Conservation (phyloP, 805 yeast species). For the Kodamaea sagamina region DNA sequence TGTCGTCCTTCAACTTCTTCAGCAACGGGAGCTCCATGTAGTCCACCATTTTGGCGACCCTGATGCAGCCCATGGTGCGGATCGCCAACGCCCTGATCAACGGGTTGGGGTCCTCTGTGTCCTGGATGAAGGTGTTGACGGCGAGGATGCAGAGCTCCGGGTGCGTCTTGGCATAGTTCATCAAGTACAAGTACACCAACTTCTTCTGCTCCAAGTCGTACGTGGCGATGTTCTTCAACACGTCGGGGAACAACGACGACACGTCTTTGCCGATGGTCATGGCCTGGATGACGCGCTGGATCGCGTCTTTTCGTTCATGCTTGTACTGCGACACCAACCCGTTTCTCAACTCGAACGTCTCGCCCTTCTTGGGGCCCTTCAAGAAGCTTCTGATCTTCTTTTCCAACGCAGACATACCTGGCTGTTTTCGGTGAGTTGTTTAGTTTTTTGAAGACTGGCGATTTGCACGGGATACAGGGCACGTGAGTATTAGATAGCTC, state of each 20-base stretch:
- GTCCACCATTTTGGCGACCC: constrained; percentile 94
- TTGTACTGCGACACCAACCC: constrained; percentile 96
- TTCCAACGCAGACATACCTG: constrained; percentile 29
- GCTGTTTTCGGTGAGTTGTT: constrained; percentile 4
- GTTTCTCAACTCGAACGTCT: constrained; percentile 84
- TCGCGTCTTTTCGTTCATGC: constrained; percentile 92
- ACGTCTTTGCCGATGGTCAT: constrained; percentile 99
- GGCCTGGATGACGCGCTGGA: constrained; percentile 94
- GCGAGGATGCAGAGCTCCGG: constrained; percentile 96
- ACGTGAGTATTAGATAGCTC: no score
- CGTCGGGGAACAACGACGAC: constrained; percentile 91
- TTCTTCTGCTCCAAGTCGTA: constrained; percentile 96
- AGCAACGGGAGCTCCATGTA: constrained; percentile 89
- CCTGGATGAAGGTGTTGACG: constrained; percentile 89
- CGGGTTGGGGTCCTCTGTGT: constrained; percentile 96
- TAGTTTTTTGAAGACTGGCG: neutral
- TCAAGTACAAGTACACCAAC: constrained; percentile 87
- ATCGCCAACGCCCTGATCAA: constrained; percentile 93
- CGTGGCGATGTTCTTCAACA: constrained; percentile 93
- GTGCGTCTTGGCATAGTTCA: constrained; percentile 96
- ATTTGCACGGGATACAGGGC: no score
- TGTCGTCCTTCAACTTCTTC: constrained; percentile 84
- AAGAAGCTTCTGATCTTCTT: constrained; percentile 45
- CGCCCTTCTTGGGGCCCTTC: constrained; percentile 57
- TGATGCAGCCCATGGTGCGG: constrained; percentile 97